Evolutionary conservation across 768 basidiomycete species (phyloP), one percentile per base, ranked within the genome.

Genomic region (Boletus rubroflammeus): DNA sequence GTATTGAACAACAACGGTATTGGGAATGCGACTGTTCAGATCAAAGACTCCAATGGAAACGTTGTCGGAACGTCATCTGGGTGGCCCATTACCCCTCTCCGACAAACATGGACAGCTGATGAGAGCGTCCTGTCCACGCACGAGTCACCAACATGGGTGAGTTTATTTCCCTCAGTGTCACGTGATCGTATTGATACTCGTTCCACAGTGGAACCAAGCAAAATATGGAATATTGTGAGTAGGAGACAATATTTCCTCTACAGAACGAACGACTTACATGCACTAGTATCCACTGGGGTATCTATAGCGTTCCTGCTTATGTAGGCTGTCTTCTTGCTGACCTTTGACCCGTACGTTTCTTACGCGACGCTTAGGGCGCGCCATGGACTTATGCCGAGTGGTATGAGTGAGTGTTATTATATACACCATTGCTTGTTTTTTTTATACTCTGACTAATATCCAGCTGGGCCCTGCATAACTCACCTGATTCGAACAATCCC

Each of bases 121-220:
- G 62, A 67, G 39, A 64, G 55, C 32, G 67, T 73, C 19, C 55
- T 80, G 51, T 70, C 64, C 1, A 68, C 67, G 32, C 81, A 82
- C 47, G 81, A 84, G 56, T 72, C 79, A 2, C 83, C 82, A 0
- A 71, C 70, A 25, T 84, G 82, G 83, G 81, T 81, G 47, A 25
- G 73, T 62, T 8, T 35, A 8, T 54, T 44, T 14, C 35, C 23
- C 4, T 39, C 3, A 8, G 3, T 38, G 48, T 39, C 2, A 7
- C 21, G 34, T 19, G 25, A 26, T 31, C 13, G 6, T 28, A 25
- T 36, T 59, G 42, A 58, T 19, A 39, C 17, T 35, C 13, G 35
- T 40, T 50, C 17, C 19, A n/a, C n/a, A 81, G 80, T 84, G 76
- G 75, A 76, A 69, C 53, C 68, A 74, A 34, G 79, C 76, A 14